These are phyloP conservation scores for Chrysosporium queenslandicum DNA, from an alignment of 2,329 filamentous ascomycete genomes.

Conservation along the genomic window DNA sequence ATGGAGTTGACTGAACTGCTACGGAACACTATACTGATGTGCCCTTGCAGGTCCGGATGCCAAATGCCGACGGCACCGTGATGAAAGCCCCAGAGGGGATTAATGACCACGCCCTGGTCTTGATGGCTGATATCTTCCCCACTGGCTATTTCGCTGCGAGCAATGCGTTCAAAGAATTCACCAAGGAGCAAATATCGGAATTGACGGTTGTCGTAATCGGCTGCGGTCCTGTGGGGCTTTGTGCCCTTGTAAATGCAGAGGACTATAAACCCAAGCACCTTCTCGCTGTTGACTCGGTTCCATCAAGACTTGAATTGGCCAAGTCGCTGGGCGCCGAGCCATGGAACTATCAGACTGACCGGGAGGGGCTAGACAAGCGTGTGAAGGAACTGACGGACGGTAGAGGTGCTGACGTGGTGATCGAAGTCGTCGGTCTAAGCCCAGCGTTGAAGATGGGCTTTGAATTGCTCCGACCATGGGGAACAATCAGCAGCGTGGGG, in stretches of 20 bases:
- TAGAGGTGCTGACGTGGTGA: conserved; percentile 72
- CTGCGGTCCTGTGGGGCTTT: conserved; percentile 77
- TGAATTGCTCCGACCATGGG: conserved; percentile 62
- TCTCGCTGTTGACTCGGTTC: conserved; percentile 69
- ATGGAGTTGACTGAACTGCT: neutral
- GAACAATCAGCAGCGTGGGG: conserved; percentile 63
- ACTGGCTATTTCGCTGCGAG: conserved; percentile 71
- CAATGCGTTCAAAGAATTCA: conserved; percentile 61
- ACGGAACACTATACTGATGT: conserved; percentile 14
- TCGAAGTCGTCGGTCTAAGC: conserved; percentile 65
- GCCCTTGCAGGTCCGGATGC: conserved; percentile 52
- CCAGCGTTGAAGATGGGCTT: conserved; percentile 60
- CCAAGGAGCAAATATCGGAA: conserved; percentile 48
- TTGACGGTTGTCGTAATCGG: conserved; percentile 70
- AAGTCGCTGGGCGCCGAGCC: conserved; percentile 67
- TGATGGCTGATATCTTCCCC: conserved; percentile 92
- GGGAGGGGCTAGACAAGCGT: conserved; percentile 54
- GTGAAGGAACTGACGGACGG: conserved; percentile 68
- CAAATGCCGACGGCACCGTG: conserved; percentile 70
- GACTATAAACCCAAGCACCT: conserved; percentile 65
- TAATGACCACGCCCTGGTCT: conserved; percentile 61
- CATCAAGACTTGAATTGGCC: conserved; percentile 63
- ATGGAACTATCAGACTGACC: conserved; percentile 63
- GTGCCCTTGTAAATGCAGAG: conserved; percentile 67
- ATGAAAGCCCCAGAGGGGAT: conserved; percentile 62